Conservation (phyloP, 352 stramenopile species). For the Globisporangium camurandrum region DNA sequence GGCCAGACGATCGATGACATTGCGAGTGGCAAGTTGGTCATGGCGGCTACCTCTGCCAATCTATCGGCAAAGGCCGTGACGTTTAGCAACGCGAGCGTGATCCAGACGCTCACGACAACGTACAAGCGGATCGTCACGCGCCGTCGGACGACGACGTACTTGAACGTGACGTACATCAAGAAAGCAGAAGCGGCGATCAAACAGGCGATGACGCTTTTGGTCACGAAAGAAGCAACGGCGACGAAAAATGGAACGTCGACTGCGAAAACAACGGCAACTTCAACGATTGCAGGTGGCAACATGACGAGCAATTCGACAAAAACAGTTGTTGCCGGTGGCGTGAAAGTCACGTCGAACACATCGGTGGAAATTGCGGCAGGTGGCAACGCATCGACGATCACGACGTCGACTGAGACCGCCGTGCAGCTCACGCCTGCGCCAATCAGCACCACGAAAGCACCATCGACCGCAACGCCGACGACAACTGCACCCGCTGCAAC, state of each 20-base stretch:
- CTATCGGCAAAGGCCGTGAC: slow-evolving; percentile 30
- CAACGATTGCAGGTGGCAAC: no score
- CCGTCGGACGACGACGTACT: slow-evolving; percentile 18
- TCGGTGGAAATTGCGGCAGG: slow-evolving; percentile 2
- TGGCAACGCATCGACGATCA: slow-evolving; percentile 8
- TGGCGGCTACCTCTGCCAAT: slow-evolving; percentile 30
- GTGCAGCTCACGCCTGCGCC: slow-evolving; percentile 8
- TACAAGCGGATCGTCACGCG: slow-evolving; percentile 19
- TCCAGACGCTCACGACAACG: slow-evolving; percentile 20
- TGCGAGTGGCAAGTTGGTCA: slow-evolving; percentile 28
- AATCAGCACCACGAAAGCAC: slow-evolving; percentile 1
- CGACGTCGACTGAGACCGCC: slow-evolving; percentile 10
- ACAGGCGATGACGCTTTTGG: slow-evolving; percentile 5
- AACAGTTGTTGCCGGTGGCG: slow-evolving; percentile 2
- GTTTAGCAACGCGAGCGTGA: slow-evolving; percentile 35
- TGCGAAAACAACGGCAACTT: no score
- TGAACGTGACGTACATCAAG: slow-evolving; percentile 20
- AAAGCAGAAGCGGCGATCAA: slow-evolving; percentile 14
- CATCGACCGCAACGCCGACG: background rate
- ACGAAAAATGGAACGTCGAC: no score
- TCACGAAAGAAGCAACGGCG: slow-evolving; percentile 4
- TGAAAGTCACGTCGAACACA: slow-evolving; percentile 14
- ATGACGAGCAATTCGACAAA: slow-evolving; percentile 11
- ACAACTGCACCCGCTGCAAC: slow-evolving; percentile 1
- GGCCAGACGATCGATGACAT: slow-evolving; percentile 46